Base-by-base conservation (phyloP, 2,329 filamentous ascomycete genomes). In the Paracamarosporium sp. region DNA sequence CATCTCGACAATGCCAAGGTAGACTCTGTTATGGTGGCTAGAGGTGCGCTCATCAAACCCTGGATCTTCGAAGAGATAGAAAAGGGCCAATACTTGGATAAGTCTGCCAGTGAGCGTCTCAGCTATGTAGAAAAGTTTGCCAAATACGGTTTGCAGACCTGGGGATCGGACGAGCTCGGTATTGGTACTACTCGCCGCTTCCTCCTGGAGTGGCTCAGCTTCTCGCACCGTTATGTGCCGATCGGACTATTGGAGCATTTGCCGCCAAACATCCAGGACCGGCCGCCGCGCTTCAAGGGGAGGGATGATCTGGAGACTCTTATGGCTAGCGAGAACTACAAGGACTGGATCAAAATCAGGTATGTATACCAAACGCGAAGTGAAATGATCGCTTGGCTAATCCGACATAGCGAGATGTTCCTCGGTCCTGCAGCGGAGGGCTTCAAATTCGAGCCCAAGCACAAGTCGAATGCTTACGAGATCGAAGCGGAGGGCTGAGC, bases 301-400 rank as follows among this genome's bases (percentile, higher is more conserved):
- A 84, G 95, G 57, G 90, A 95, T 77, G 95, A 99, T 53, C 78
- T 99, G 72, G 95, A 99, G 84, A 96, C 92, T n/a, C 80, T 99
- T 64, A 84, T 99, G 79, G 89, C 89, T 13, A 97, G 93, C 78
- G 86, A 87, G 62, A 93, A 98, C 78, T 97, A 96, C 80, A 90
- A 90, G 80, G 95, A 99, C 77, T 99, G 95, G 95, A 93, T 99
- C 76, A 98, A 97, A 82, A 96, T 99, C 70, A 96, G 89, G 93
- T 95, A 85, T 83, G 57, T 53, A 27, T 4, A 30, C 8, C 31
- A 22, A 27, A 9, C 25, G 12, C 12, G 24, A n/a, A 20, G 30
- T 25, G 12, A 28, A 12, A 27, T n/a, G 20, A 28, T 36, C 11
- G 27, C 9, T 27, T 25, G 5, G 41, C 65, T 72, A 64, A 71